Evolutionary conservation across 805 yeast species (phyloP).

Genomic region (Saturnispora gosingensis): DNA sequence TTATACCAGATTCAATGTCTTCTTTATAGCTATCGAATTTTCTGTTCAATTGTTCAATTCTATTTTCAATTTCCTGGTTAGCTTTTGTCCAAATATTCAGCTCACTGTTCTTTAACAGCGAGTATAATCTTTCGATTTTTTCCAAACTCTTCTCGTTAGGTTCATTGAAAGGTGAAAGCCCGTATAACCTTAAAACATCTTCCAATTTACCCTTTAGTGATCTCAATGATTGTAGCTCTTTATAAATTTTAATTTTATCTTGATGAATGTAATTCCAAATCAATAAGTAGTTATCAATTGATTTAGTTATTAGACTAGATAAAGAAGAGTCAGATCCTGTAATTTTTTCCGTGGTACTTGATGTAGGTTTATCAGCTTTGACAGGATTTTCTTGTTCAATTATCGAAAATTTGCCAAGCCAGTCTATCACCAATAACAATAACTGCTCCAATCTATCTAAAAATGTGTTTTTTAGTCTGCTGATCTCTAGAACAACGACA

Average conservation of each 20-base stretch:
- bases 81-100: slow-evolving; percentile 6
- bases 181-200: slow-evolving; percentile 15
- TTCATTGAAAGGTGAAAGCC: slow-evolving; percentile 14
- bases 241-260: slow-evolving; percentile 11
- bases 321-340: neutral
- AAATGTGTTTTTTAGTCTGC: slow-evolving; percentile 14
- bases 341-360: neutral
- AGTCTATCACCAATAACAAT: slow-evolving; percentile 9
- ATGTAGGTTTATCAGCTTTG: neutral
- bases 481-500: slow-evolving; percentile 15
- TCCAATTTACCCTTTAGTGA: slow-evolving; percentile 15
- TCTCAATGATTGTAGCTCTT: slow-evolving; percentile 13
- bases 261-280: slow-evolving; percentile 9
- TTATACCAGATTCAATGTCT: slow-evolving; percentile 15
- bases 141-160: slow-evolving; percentile 13
- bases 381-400: neutral
- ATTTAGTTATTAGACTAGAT: neutral
- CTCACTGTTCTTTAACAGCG: slow-evolving; percentile 4
- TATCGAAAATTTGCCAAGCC: slow-evolving; percentile 11
- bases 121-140: slow-evolving; percentile 3
- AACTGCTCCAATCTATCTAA: slow-evolving; percentile 13
- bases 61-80: slow-evolving; percentile 1
- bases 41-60: neutral
- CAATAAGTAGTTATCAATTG: slow-evolving; percentile 5
- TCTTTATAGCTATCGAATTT: slow-evolving; percentile 25